A percentile compares a stretch with the other conserved stretches of the same genome.
phyloP scores from a whole-genome alignment of 139 green algal species.

The Chlamydomonas sphaeroides region DNA sequence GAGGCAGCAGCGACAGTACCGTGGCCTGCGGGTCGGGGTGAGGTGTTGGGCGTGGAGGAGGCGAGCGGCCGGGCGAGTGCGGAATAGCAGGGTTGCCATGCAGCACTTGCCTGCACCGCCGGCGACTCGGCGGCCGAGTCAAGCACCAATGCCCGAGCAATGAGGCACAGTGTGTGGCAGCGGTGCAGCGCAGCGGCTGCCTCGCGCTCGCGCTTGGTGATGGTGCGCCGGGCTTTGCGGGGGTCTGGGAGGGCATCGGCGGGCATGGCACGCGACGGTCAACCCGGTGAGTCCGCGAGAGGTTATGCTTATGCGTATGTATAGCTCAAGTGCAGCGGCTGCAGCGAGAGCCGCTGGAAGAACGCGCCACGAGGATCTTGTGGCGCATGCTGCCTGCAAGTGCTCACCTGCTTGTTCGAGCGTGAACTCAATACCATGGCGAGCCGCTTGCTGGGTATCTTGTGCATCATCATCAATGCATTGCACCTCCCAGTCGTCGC shows the following conservation, averaged over 20 bases:
- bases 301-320: no score
- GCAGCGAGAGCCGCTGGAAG: not conserved
- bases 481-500: conserved; percentile 27
- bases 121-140: conserved; percentile 66
- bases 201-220: conserved; percentile 31
- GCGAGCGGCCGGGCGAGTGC: not conserved
- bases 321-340: not conserved
- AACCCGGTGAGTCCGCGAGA: not conserved
- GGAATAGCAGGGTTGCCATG: not conserved
- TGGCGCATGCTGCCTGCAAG: not conserved
- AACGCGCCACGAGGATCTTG: not conserved
- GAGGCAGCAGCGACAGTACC: conserved; percentile 60
- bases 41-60: not conserved
- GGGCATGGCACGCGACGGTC: not conserved
- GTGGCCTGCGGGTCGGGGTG: conserved; percentile 58
- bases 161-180: conserved; percentile 30
- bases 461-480: not conserved
- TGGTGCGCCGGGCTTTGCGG: not conserved
- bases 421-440: conserved; percentile 9
- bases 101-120: conserved; percentile 73
- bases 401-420: conserved; percentile 13
- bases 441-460: not conserved
- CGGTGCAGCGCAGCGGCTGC: conserved; percentile 26
- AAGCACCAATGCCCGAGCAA: conserved; percentile 8
- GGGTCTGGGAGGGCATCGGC: not conserved